phyloP scores from a whole-genome alignment of 1,284 basidiomycete genomes.

The Cryptococcus neoformans region DNA sequence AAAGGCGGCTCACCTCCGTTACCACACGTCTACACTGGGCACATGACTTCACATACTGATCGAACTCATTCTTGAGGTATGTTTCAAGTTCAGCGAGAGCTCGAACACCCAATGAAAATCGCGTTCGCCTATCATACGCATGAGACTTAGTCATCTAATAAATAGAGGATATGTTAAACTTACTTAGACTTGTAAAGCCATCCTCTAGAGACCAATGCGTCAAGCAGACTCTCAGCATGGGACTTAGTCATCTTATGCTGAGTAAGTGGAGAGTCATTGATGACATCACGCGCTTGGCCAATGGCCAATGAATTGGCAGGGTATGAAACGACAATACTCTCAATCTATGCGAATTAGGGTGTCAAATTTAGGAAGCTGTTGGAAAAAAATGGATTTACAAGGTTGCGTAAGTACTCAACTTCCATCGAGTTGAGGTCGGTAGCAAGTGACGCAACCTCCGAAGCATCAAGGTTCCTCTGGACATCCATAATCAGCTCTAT shows the following conservation, averaged over 20 bases:
- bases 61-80: constrained; percentile 36
- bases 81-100: constrained; percentile 39
- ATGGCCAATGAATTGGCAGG: constrained; percentile 44
- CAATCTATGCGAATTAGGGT: constrained; percentile 13
- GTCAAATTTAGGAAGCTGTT: background rate
- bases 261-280: constrained; percentile 9
- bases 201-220: constrained; percentile 34
- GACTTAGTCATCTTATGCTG: constrained; percentile 20
- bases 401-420: constrained; percentile 36
- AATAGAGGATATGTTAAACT: constrained; percentile 2
- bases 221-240: constrained; percentile 31
- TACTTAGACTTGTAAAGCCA: constrained; percentile 43
- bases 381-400: constrained; percentile 5
- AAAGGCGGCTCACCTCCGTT: constrained; percentile 26
- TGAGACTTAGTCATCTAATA: background rate
- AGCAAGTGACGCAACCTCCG: constrained; percentile 29
- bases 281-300: constrained; percentile 24
- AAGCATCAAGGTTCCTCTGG: constrained; percentile 35
- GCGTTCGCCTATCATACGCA: constrained; percentile 27
- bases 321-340: constrained; percentile 39
- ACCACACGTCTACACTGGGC: constrained; percentile 33
- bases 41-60: constrained; percentile 34
- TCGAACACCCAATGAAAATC: constrained; percentile 40
- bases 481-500: background rate
- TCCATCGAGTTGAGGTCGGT: constrained; percentile 42